phyloP scores from a whole-genome alignment of 805 yeast genomes.

The Phaffomyces antillensis region DNA sequence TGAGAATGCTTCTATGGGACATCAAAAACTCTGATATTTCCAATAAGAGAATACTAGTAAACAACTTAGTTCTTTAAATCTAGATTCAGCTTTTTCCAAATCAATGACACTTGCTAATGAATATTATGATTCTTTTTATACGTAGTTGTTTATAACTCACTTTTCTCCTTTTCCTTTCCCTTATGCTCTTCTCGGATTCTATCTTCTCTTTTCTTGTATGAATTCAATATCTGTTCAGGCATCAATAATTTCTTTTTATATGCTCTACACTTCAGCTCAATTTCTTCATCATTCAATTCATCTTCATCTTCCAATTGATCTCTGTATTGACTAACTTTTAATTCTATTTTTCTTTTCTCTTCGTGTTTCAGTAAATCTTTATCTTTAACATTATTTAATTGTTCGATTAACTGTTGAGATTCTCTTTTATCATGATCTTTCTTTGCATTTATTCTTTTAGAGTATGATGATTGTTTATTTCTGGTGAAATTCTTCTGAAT shows the following conservation, averaged over 20 bases:
- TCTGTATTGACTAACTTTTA: conserved; percentile 42
- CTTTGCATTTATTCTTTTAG: conserved; percentile 27
- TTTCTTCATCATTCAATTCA: conserved; percentile 30
- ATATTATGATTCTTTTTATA: no score
- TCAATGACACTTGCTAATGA: no score
- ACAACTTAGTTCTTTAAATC: conserved; percentile 14
- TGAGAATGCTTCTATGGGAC: conserved; percentile 26
- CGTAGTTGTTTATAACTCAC: not conserved
- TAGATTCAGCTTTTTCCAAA: not conserved
- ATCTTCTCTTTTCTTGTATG: conserved; percentile 11
- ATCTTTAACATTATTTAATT: conserved; percentile 11
- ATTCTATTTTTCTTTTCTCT: conserved; percentile 18
- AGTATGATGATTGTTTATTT: conserved; percentile 29
- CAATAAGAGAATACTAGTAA: conserved; percentile 19
- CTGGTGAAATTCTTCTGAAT: conserved; percentile 39
- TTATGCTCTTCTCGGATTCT: conserved; percentile 2
- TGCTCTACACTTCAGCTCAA: conserved; percentile 26
- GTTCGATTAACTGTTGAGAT: conserved; percentile 3
- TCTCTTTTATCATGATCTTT: conserved; percentile 6
- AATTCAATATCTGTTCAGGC: conserved; percentile 5
- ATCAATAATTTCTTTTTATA: conserved; percentile 21
- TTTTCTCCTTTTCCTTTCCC: not conserved
- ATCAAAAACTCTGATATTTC: conserved; percentile 12
- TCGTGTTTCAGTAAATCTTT: conserved; percentile 16
- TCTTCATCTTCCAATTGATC: conserved; percentile 44